phyloP scores from a whole-genome alignment of 2,329 filamentous ascomycete genomes.

The Trichoderma asperellum region DNA sequence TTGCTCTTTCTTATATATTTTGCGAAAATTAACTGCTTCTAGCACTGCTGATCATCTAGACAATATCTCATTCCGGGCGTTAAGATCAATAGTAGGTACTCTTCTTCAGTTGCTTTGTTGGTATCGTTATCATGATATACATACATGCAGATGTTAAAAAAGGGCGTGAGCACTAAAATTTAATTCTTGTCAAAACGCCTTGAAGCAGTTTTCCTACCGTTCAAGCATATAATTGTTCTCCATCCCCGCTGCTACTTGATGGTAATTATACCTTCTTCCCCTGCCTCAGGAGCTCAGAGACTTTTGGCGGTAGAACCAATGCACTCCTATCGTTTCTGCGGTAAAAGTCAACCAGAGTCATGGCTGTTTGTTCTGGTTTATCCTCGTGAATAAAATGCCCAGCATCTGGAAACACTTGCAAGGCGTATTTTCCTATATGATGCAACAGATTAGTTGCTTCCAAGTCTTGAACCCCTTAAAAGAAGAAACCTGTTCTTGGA shows the following conservation, averaged over 20 bases:
- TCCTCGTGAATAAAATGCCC: constrained; percentile 98
- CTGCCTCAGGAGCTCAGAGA: constrained; percentile 70
- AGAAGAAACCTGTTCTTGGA: background rate
- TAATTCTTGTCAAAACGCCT: constrained; percentile 11
- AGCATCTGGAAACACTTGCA: constrained; percentile 92
- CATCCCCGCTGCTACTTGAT: no score
- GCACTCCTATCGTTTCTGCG: constrained; percentile 84
- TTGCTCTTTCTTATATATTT: background rate
- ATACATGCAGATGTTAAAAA: background rate
- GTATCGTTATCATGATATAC: background rate
- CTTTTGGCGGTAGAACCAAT: constrained; percentile 88
- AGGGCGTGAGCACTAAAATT: constrained; percentile 4
- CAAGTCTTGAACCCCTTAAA: background rate
- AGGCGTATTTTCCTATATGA: constrained; percentile 78
- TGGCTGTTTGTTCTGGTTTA: constrained; percentile 84
- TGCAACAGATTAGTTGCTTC: background rate
- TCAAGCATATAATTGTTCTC: background rate
- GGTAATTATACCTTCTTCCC: constrained; percentile 59
- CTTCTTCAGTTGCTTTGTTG: background rate
- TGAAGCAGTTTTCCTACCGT: background rate
- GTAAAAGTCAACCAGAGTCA: constrained; percentile 86
- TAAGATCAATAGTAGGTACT: background rate
- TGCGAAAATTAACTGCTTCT: background rate
- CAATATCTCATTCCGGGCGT: background rate
- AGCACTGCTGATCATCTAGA: background rate